These are phyloP conservation scores for Russula earlei DNA, from an alignment of 768 basidiomycete genomes.

Conservation along the genomic window DNA sequence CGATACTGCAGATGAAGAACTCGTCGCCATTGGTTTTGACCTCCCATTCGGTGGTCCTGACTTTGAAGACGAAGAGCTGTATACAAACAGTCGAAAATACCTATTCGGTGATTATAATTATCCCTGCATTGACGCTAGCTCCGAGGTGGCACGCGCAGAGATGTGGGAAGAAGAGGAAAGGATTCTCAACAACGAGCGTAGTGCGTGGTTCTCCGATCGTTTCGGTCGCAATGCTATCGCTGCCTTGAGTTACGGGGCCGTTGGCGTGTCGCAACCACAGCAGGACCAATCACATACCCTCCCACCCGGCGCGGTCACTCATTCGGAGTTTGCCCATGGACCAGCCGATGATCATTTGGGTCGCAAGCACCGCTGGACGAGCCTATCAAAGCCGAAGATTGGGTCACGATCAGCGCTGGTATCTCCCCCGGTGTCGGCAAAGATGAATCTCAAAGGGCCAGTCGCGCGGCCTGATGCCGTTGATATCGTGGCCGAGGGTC, in stretches of 20 bases:
- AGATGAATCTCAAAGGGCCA: not conserved
- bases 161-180: slow-evolving; percentile 86
- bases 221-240: slow-evolving; percentile 28
- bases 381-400: slow-evolving; percentile 15
- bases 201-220: slow-evolving; percentile 61
- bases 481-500: slow-evolving; percentile 77
- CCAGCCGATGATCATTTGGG: slow-evolving; percentile 29
- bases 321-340: slow-evolving; percentile 37
- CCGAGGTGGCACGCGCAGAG: slow-evolving; percentile 50
- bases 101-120: slow-evolving; percentile 90
- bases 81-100: slow-evolving; percentile 63
- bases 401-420: slow-evolving; percentile 18
- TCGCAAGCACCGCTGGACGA: slow-evolving; percentile 41
- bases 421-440: not conserved
- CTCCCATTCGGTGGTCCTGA: slow-evolving; percentile 63
- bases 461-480: slow-evolving; percentile 57
- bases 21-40: slow-evolving; percentile 38
- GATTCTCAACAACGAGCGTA: slow-evolving; percentile 64
- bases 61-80: slow-evolving; percentile 67
- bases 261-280: slow-evolving; percentile 22
- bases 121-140: slow-evolving; percentile 81
- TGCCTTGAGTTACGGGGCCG: slow-evolving; percentile 49
- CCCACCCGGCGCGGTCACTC: slow-evolving; percentile 28
- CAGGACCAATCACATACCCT: not conserved
- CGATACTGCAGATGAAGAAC: slow-evolving; percentile 44